A percentile compares a stretch with the other conserved stretches of the same genome.
phyloP scores from a whole-genome alignment of 2,329 filamentous ascomycete species.

The Nemania bipapillata region DNA sequence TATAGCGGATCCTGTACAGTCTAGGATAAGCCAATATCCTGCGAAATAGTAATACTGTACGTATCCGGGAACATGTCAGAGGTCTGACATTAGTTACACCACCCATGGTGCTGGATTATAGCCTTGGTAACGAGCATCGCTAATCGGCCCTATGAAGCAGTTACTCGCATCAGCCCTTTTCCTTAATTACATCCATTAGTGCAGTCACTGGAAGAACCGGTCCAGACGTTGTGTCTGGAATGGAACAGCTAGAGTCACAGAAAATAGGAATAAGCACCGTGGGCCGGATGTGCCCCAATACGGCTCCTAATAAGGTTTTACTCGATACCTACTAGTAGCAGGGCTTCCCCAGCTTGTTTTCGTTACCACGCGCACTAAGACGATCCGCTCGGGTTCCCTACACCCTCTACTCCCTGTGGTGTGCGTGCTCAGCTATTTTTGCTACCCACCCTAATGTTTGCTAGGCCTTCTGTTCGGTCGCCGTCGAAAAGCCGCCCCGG shows the following conservation, averaged over 20 bases:
- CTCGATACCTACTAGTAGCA: constrained; percentile 1
- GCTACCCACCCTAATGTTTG: neutral
- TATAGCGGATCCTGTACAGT: neutral
- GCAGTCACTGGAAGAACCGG: neutral
- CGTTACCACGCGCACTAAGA: neutral
- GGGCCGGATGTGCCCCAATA: neutral
- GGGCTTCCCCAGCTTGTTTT: constrained; percentile 5
- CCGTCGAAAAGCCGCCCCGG: neutral
- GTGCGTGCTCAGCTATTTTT: neutral
- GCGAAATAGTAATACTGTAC: neutral
- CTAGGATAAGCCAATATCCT: neutral
- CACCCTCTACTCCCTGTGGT: neutral
- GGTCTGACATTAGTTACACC: constrained; percentile 6
- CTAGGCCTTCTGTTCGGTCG: neutral
- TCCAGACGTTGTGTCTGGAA: neutral
- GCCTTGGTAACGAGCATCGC: neutral
- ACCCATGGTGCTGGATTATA: neutral
- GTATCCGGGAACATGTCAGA: neutral
- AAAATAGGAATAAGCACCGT: neutral
- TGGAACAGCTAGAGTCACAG: neutral
- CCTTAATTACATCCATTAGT: neutral
- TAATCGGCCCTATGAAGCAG: constrained; percentile 13
- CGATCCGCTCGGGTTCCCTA: neutral
- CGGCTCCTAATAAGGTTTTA: constrained; percentile 21
- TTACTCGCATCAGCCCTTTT: neutral